phyloP scores from a whole-genome alignment of 805 yeast genomes.

The Yamadazyma akitaensis region DNA sequence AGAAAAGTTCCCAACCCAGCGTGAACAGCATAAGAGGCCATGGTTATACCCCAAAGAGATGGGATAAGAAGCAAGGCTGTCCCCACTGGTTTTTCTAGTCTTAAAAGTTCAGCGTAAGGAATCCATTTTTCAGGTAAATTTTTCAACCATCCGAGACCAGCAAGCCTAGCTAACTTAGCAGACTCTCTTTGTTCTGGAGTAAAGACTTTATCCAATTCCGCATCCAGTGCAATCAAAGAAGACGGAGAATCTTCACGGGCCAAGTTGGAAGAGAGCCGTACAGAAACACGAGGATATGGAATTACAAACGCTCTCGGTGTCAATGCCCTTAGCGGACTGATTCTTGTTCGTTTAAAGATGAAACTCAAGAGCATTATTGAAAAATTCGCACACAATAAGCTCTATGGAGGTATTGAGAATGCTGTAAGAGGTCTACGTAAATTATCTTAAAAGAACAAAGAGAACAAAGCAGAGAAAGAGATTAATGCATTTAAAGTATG shows the following conservation, averaged over 20 bases:
- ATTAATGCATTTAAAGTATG: too few species aligned
- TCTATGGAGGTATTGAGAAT: background rate
- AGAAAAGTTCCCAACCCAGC: slow-evolving; percentile 67
- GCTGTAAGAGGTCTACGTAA: background rate
- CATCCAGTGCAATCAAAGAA: background rate
- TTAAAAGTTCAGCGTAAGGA: slow-evolving; percentile 89
- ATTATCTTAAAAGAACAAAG: too few species aligned
- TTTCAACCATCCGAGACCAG: slow-evolving; percentile 45
- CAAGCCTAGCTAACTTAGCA: slow-evolving; percentile 51
- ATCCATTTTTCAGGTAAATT: slow-evolving; percentile 69
- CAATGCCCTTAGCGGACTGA: background rate
- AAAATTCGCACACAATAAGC: background rate
- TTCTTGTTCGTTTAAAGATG: background rate
- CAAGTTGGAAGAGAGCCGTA: background rate
- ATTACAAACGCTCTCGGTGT: background rate
- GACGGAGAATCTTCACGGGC: background rate
- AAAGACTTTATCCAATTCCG: slow-evolving; percentile 16
- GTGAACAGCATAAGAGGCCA: slow-evolving; percentile 73
- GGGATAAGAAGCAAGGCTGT: slow-evolving; percentile 81
- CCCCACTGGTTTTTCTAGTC: slow-evolving; percentile 96
- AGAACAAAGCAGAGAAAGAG: too few species aligned
- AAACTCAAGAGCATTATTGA: background rate
- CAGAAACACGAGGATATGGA: background rate
- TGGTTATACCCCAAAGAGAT: slow-evolving; percentile 86
- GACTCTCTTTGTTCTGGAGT: slow-evolving; percentile 43